Evolutionary conservation across 1,139 yeast genomes (phyloP).

Genomic region (Pichia sp.): DNA sequence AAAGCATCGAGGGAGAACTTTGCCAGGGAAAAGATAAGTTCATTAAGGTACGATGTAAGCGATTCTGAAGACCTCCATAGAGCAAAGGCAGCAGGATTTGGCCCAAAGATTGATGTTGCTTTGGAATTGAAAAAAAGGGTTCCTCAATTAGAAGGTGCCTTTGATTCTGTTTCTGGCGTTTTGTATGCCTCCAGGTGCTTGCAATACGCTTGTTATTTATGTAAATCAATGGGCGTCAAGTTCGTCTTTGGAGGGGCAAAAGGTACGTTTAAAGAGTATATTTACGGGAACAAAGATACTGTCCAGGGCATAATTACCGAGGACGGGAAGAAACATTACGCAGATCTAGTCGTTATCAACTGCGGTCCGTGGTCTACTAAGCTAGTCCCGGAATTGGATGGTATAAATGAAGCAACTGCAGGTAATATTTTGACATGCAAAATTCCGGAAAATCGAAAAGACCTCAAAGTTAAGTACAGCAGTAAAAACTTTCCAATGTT

Average conservation of each 20-base stretch:
- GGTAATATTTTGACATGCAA: slow-evolving; percentile 31
- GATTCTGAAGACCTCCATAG: slow-evolving; percentile 21
- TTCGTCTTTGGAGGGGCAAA: slow-evolving; percentile 24
- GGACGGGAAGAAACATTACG: slow-evolving; percentile 33
- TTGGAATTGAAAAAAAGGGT: slow-evolving; percentile 20
- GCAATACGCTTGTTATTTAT: slow-evolving; percentile 30
- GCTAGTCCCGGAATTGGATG: slow-evolving; percentile 33
- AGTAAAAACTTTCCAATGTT: slow-evolving; percentile 18
- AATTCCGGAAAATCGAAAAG: slow-evolving; percentile 31
- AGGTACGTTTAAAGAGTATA: slow-evolving; percentile 17
- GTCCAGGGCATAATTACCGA: slow-evolving; percentile 33
- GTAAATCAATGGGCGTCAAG: slow-evolving; percentile 32
- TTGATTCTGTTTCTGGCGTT: slow-evolving; percentile 38
- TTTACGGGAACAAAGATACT: slow-evolving; percentile 15
- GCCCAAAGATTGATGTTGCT: slow-evolving; percentile 25
- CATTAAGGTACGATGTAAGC: slow-evolving; percentile 30
- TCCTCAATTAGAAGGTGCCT: slow-evolving; percentile 29
- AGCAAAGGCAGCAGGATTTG: slow-evolving; percentile 28
- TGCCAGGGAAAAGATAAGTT: slow-evolving; percentile 31
- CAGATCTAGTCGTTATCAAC: slow-evolving; percentile 35
- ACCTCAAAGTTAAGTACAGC: slow-evolving; percentile 31
- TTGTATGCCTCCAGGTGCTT: slow-evolving; percentile 37
- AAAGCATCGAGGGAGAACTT: slow-evolving; percentile 29
- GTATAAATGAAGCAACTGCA: slow-evolving; percentile 35
- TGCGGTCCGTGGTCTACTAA: slow-evolving; percentile 41